phyloP scores from a whole-genome alignment of 1,284 basidiomycete species.

The Cryptococcus wingfieldii region DNA sequence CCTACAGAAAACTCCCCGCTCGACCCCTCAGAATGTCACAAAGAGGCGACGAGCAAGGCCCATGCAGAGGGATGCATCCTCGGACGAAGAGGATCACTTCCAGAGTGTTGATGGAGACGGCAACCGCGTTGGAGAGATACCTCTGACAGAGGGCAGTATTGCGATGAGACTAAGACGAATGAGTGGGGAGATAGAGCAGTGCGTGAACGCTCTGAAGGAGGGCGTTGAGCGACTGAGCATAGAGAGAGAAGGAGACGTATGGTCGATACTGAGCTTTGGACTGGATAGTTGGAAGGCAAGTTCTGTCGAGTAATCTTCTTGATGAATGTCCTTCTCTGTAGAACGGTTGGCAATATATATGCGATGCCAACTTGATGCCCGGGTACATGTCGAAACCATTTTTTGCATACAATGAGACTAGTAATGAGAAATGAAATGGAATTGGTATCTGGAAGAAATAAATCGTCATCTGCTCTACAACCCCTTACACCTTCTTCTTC shows the following conservation, averaged over 20 bases:
- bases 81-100: slow-evolving; percentile 53
- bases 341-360: no score
- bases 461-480: neutral
- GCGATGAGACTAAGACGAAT: slow-evolving; percentile 59
- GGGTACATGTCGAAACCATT: neutral
- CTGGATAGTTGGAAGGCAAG: slow-evolving; percentile 70
- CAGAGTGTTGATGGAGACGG: slow-evolving; percentile 21
- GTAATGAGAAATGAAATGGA: neutral
- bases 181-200: slow-evolving; percentile 62
- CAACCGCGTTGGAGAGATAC: slow-evolving; percentile 22
- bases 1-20: neutral
- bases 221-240: slow-evolving; percentile 42
- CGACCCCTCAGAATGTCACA: slow-evolving; percentile 7
- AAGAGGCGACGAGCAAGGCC: slow-evolving; percentile 56
- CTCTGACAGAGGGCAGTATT: slow-evolving; percentile 47
- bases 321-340: no score
- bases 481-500: slow-evolving; percentile 1
- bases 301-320: no score
- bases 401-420: neutral
- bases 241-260: slow-evolving; percentile 56
- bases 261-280: slow-evolving; percentile 68
- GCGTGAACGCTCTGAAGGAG: slow-evolving; percentile 56
- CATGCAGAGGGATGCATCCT: slow-evolving; percentile 53
- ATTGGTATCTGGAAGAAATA: neutral
- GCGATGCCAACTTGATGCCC: no score